Base-by-base conservation (phyloP, 2,329 filamentous ascomycete genomes). In the Penicillium capsulatum region DNA sequence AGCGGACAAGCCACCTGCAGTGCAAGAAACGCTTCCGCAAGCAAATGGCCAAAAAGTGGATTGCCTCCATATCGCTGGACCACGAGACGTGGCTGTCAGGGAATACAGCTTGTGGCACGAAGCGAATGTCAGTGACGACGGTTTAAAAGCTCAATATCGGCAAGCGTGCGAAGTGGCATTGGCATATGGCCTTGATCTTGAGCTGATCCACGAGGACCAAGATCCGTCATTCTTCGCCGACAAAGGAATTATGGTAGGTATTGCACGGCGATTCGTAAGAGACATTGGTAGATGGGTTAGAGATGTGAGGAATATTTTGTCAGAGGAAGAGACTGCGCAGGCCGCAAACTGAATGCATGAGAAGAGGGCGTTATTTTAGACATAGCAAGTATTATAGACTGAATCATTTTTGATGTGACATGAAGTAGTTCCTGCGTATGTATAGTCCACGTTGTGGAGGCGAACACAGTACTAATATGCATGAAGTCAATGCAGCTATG, bases 71-170 rank as follows among this genome's bases (percentile, higher is more conserved):
- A 44, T 45, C 31, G 2, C 16, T 17, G 41, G 45, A 31, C 36
- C 17, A 11, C 24, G 38, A 35, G 45, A 44, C 33, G 27, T 22
- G 10, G 36, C 38, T 14, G 33, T 48, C 3, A 27, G 20, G 31
- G 36, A 37, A 9, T 45, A 45, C 7, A 36, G 13, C 14, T 31
- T 22, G 7, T 48, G 19, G 45, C 29, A 43, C 20, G 30, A 45
- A 36, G n/a, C 36, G 7, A 40, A 42, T 33, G 22, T 48, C 13
- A 5, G 13, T 22, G 31, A 42, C 28, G 37, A 41, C 2, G 31
- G 22, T 32, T 40, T 44, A 3, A 49, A 49, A 26, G 46, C 36
- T 11, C 16, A 42, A 22, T 47, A 47, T 34, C 36, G 40, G 10
- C 17, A 37, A 19, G 48, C 35, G 15, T 42, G 32, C 17, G 35